These are phyloP conservation scores for Colletotrichum euphorbiae DNA, from an alignment of 2,329 filamentous ascomycete genomes.

Conservation along the genomic window DNA sequence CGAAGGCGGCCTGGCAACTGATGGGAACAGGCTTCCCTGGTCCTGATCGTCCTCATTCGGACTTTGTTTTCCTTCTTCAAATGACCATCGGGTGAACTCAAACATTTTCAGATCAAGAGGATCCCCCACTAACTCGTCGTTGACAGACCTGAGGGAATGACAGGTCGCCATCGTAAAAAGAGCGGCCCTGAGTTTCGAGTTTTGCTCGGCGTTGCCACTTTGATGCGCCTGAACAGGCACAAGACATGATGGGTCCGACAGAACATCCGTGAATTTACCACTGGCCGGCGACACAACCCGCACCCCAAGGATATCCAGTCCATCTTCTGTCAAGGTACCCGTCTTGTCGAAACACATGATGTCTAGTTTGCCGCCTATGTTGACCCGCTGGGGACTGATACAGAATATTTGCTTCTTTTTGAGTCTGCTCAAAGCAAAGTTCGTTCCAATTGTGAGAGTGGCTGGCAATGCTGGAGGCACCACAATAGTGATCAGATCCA, in stretches of 20 bases:
- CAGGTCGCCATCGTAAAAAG: constrained; percentile 98
- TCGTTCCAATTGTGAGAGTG: constrained; percentile 95
- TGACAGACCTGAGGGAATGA: constrained; percentile 88
- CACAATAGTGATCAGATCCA: constrained; percentile 97
- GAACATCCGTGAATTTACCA: constrained; percentile 78
- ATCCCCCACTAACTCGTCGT: constrained; percentile 90
- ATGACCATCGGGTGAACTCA: constrained; percentile 92
- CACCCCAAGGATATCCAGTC: constrained; percentile 91
- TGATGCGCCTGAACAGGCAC: constrained; percentile 55
- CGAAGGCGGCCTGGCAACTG: constrained; percentile 84
- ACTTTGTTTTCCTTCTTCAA: constrained; percentile 85
- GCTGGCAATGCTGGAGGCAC: constrained; percentile 95
- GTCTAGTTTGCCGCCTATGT: constrained; percentile 95
- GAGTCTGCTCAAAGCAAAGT: constrained; percentile 88
- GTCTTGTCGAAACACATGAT: constrained; percentile 99
- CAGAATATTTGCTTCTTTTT: constrained; percentile 95
- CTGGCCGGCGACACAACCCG: constrained; percentile 76
- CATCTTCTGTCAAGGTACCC: constrained; percentile 96
- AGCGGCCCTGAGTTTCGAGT: constrained; percentile 64
- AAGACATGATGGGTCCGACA: constrained; percentile 72
- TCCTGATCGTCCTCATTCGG: constrained; percentile 78
- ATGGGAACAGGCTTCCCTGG: constrained; percentile 81
- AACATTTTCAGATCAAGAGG: constrained; percentile 99
- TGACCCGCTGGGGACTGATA: constrained; percentile 96
- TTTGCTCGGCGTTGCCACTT: constrained; percentile 9